phyloP scores from a whole-genome alignment of 306 rosid genomes.

The Corylus heterophylla region DNA sequence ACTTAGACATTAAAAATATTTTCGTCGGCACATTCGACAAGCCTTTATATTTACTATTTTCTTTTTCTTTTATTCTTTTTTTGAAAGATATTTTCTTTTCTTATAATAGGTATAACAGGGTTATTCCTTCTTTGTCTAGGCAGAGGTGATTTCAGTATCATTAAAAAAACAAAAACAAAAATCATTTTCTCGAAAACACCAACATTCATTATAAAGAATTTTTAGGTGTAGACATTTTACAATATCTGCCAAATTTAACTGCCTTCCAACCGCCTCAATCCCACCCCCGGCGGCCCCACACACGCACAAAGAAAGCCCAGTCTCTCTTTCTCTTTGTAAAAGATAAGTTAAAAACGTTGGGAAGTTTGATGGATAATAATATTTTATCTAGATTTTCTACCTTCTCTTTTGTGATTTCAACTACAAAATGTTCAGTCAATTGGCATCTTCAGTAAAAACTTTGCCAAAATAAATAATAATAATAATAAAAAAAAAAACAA shows the following conservation, averaged over 20 bases:
- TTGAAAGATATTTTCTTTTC: no score
- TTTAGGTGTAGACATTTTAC: constrained; percentile 32
- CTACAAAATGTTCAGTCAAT: constrained; percentile 7
- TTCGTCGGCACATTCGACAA: no score
- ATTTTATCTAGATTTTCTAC: constrained; percentile 14
- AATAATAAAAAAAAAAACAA: neutral
- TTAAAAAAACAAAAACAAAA: no score
- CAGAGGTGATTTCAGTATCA: no score
- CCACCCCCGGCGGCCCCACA: no score
- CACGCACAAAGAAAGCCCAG: neutral
- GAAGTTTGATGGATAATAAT: constrained; percentile 23
- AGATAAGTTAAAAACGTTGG: constrained; percentile 28
- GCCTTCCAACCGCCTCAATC: constrained; percentile 38
- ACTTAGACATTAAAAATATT: no score
- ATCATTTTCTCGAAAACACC: constrained; percentile 15
- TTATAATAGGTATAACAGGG: no score
- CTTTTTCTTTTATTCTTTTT: no score
- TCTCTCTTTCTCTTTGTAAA: constrained; percentile 29
- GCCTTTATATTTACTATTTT: no score
- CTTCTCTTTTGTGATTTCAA: constrained; percentile 1
- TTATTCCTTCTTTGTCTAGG: no score
- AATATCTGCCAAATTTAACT: constrained; percentile 36
- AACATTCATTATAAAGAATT: constrained; percentile 23
- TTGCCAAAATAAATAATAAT: neutral
- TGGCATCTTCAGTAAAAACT: constrained; percentile 4